These are phyloP conservation scores for Hypsizygus marmoreus DNA, from an alignment of 768 basidiomycete genomes.

Conservation along the genomic window DNA sequence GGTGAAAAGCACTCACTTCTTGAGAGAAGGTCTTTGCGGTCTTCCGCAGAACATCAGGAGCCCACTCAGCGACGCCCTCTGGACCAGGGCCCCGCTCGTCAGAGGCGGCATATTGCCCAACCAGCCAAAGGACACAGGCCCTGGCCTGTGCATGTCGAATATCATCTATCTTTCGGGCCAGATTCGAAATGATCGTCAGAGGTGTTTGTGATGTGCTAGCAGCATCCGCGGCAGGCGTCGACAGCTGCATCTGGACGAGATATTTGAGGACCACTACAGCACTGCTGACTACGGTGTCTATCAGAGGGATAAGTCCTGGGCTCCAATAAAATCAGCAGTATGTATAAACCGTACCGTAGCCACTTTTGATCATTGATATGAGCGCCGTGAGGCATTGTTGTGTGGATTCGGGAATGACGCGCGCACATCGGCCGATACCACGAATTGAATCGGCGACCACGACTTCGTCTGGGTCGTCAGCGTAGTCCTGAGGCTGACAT, in stretches of 20 bases:
- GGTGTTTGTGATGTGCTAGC: constrained; percentile 41
- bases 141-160: constrained; percentile 80
- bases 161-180: constrained; percentile 77
- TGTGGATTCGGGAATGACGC: constrained; percentile 64
- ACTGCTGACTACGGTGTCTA: constrained; percentile 76
- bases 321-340: neutral
- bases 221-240: constrained; percentile 27
- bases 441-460: constrained; percentile 74
- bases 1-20: constrained; percentile 53
- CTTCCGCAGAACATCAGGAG: constrained; percentile 87
- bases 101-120: constrained; percentile 78
- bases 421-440: constrained; percentile 79
- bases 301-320: neutral
- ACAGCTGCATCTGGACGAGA: constrained; percentile 72
- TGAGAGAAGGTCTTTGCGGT: constrained; percentile 67
- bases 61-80: constrained; percentile 74
- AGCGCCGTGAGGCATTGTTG: constrained; percentile 75
- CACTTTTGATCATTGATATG: constrained; percentile 77
- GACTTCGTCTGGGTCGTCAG: constrained; percentile 72
- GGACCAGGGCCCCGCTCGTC: constrained; percentile 36
- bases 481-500: constrained; percentile 60
- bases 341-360: constrained; percentile 55
- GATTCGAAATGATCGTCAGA: constrained; percentile 70
- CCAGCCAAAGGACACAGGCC: constrained; percentile 91
- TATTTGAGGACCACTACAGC: constrained; percentile 86